Evolutionary conservation across 2,329 filamentous ascomycete species (phyloP).

Genomic region (Colletotrichum kahawae): DNA sequence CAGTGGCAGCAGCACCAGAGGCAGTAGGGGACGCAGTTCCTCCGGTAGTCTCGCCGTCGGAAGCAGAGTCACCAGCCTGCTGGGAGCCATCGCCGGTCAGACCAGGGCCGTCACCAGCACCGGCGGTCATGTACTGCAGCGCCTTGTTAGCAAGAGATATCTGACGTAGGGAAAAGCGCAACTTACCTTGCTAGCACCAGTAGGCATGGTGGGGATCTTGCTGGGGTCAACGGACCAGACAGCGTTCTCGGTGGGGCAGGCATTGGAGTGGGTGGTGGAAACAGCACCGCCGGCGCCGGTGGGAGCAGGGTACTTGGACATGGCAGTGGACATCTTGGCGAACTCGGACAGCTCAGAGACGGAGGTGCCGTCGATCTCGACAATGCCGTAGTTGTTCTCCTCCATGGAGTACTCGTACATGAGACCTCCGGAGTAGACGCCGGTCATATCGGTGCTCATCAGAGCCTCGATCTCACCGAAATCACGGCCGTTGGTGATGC

Average conservation of each 20-base stretch:
- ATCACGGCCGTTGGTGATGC: slow-evolving; percentile 78
- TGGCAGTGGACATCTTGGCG: slow-evolving; percentile 52
- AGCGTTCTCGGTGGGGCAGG: slow-evolving; percentile 54
- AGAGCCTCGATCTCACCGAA: slow-evolving; percentile 82
- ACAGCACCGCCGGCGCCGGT: slow-evolving; percentile 55
- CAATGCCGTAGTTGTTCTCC: slow-evolving; percentile 80
- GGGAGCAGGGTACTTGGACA: slow-evolving; percentile 55
- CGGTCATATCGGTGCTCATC: slow-evolving; percentile 83
- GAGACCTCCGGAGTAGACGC: slow-evolving; percentile 92
- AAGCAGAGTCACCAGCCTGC: slow-evolving; percentile 45
- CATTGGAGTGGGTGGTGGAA: slow-evolving; percentile 48
- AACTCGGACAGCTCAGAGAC: slow-evolving; percentile 70
- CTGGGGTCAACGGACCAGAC: slow-evolving; percentile 58
- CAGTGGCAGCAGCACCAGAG: slow-evolving; percentile 37
- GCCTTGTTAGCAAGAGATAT: neutral
- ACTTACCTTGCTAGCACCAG: slow-evolving; percentile 43
- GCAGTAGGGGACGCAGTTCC: slow-evolving; percentile 41
- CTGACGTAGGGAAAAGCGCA: neutral
- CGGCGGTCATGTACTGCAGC: slow-evolving; percentile 53
- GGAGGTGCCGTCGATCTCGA: slow-evolving; percentile 61
- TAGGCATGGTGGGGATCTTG: slow-evolving; percentile 56
- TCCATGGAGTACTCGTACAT: slow-evolving; percentile 95
- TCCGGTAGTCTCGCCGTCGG: slow-evolving; percentile 47
- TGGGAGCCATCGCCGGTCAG: slow-evolving; percentile 60
- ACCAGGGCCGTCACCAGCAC: slow-evolving; percentile 59